These are phyloP conservation scores for Sugiyamaella lignohabitans DNA, from an alignment of 805 yeast genomes.

Conservation along the genomic window DNA sequence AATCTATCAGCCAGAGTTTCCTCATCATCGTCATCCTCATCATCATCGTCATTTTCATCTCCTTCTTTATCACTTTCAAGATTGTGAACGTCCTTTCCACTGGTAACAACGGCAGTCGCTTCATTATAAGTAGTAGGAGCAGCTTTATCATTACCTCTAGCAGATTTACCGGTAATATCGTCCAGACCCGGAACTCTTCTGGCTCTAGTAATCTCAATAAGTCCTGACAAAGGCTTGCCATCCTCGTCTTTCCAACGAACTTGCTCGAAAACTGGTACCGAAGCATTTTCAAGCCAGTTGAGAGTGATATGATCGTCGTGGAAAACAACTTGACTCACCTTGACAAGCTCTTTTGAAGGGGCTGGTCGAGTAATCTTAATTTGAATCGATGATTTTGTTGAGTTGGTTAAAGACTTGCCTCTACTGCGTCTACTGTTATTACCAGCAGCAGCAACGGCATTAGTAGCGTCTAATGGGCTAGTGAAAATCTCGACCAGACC, in stretches of 20 bases:
- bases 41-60: constrained; percentile 34
- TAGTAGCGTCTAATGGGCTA: constrained; percentile 37
- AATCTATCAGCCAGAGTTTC: constrained; percentile 41
- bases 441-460: constrained; percentile 2
- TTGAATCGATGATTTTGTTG: constrained; percentile 12
- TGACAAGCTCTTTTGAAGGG: constrained; percentile 7
- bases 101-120: constrained; percentile 27
- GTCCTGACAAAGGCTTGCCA: constrained; percentile 4
- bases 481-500: constrained; percentile 69
- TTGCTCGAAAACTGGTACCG: constrained; percentile 29
- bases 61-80: constrained; percentile 34
- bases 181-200: not conserved
- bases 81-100: constrained; percentile 31
- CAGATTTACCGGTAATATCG: constrained; percentile 18
- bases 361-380: constrained; percentile 14
- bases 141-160: constrained; percentile 35
- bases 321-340: constrained; percentile 12
- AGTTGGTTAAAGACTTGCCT: not conserved
- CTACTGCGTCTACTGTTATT: constrained; percentile 12
- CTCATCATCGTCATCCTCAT: constrained; percentile 33
- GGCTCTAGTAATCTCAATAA: constrained; percentile 7
- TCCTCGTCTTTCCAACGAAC: constrained; percentile 25
- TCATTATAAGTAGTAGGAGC: constrained; percentile 35
- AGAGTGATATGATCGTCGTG: constrained; percentile 14
- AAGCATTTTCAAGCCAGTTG: constrained; percentile 31